phyloP scores from a whole-genome alignment of 345 rosid species.

The Lumnitzera littorea region DNA sequence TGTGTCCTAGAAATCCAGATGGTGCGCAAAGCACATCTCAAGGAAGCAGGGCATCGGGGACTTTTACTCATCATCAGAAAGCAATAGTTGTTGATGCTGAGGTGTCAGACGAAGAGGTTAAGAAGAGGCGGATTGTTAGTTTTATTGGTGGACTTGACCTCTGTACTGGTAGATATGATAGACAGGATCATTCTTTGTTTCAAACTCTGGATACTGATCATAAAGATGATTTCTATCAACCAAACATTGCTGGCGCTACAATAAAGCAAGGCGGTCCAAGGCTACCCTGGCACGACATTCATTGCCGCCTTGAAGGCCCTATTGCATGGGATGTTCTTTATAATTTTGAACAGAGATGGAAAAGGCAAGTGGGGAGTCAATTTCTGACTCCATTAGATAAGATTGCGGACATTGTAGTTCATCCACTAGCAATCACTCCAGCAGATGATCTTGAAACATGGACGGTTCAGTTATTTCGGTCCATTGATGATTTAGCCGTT shows the following conservation, averaged over 20 bases:
- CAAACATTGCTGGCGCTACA: constrained; percentile 54
- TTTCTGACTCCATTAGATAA: constrained; percentile 22
- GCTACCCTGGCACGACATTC: constrained; percentile 96
- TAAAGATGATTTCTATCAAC: constrained; percentile 73
- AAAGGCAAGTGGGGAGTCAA: constrained; percentile 33
- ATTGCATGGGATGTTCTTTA: constrained; percentile 84
- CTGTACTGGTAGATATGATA: constrained; percentile 79
- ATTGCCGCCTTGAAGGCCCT: constrained; percentile 82
- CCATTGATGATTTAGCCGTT: constrained; percentile 52
- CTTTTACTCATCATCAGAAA: constrained; percentile 86
- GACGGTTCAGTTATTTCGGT: constrained; percentile 66
- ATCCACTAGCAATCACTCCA: constrained; percentile 17
- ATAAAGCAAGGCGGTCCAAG: constrained; percentile 80
- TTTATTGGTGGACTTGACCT: constrained; percentile 90
- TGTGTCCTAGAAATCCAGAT: constrained; percentile 63
- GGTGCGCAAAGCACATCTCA: constrained; percentile 28
- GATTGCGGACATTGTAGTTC: constrained; percentile 7
- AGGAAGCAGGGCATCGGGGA: constrained; percentile 34
- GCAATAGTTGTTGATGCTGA: constrained; percentile 53
- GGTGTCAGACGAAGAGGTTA: constrained; percentile 6
- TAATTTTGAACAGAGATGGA: constrained; percentile 93
- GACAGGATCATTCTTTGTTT: constrained; percentile 62
- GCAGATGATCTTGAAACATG: constrained; percentile 30
- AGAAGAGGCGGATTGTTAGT: constrained; percentile 51
- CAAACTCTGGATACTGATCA: constrained; percentile 42